Percentiles rank a stretch among this genome's conserved stretches.
phyloP scores from a whole-genome alignment of 768 basidiomycete species.

The Multifurca ochricompacta region DNA sequence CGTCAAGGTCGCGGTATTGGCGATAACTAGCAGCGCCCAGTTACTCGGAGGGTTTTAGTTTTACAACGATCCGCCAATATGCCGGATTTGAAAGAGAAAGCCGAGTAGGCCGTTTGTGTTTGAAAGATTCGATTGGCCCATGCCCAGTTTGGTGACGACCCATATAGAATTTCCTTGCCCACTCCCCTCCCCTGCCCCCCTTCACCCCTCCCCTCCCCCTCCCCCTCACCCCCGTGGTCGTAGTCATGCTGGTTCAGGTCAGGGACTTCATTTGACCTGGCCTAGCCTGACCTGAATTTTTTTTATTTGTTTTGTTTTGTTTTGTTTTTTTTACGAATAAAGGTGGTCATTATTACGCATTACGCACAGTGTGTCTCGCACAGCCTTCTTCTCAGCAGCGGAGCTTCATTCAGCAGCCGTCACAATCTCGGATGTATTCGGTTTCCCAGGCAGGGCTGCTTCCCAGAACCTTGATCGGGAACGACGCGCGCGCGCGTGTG shows the following conservation, averaged over 20 bases:
- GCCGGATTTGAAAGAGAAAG: conserved; percentile 6
- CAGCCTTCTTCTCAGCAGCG: conserved; percentile 17
- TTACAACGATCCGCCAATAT: not conserved
- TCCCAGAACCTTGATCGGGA: conserved; percentile 19
- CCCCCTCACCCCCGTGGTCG: too few relatives aligned
- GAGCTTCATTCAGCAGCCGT: conserved; percentile 2
- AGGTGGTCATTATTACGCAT: conserved; percentile 7
- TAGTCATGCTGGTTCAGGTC: not conserved
- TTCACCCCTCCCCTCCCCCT: not conserved
- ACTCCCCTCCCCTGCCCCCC: too few relatives aligned
- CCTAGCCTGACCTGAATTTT: not conserved
- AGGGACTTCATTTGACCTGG: conserved; percentile 1
- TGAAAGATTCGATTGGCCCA: conserved; percentile 4
- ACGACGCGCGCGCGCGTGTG: not conserved
- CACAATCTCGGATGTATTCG: conserved; percentile 14
- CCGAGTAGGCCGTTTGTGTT: conserved; percentile 1
- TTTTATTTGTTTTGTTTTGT: not conserved
- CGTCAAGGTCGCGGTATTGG: conserved; percentile 15
- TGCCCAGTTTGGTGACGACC: not conserved
- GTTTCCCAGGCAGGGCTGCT: conserved; percentile 15
- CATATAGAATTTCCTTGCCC: not conserved
- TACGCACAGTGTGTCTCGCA: too few relatives aligned
- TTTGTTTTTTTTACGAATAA: conserved; percentile 2
- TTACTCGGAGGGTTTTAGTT: not conserved
- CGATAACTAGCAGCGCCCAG: conserved; percentile 1